A percentile compares a stretch with the other conserved stretches of the same genome.
These are phyloP conservation scores for Onygena corvina DNA, from an alignment of 2,329 filamentous ascomycete species.

Conservation along the genomic window DNA sequence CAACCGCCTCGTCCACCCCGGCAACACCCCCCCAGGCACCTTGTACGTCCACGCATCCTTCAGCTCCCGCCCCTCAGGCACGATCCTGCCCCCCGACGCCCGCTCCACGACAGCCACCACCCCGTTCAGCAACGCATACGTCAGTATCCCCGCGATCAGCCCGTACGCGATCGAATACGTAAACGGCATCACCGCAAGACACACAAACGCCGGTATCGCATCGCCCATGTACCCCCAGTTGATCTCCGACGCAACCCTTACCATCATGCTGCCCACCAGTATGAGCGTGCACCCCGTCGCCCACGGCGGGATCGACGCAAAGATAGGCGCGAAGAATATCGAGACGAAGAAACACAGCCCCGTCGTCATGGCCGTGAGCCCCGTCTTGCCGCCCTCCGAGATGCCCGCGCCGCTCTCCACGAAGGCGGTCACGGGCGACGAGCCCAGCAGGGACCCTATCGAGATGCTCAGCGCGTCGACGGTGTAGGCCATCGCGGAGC, in stretches of 20 bases:
- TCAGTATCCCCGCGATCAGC: constrained; percentile 65
- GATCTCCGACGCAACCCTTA: constrained; percentile 63
- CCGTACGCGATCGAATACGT: constrained; percentile 82
- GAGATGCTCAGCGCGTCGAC: constrained; percentile 71
- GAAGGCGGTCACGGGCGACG: constrained; percentile 72
- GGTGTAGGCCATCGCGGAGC: constrained; percentile 70
- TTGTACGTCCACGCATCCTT: constrained; percentile 73
- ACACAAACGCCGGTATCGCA: constrained; percentile 71
- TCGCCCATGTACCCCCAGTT: constrained; percentile 84
- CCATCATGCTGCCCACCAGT: constrained; percentile 82
- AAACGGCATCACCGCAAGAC: constrained; percentile 77
- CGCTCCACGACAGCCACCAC: constrained; percentile 57
- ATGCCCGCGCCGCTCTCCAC: constrained; percentile 86
- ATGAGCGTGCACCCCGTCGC: constrained; percentile 80
- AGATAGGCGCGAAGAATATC: constrained; percentile 82
- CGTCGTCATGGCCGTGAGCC: constrained; percentile 66
- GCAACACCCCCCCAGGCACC: constrained; percentile 59
- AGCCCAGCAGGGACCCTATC: constrained; percentile 65
- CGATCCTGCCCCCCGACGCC: constrained; percentile 54
- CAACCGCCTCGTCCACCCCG: constrained; percentile 58
- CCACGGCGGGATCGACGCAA: constrained; percentile 80
- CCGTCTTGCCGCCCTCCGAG: constrained; percentile 73
- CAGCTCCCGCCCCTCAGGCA: constrained; percentile 60
- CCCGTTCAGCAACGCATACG: constrained; percentile 65
- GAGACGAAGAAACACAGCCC: constrained; percentile 77